Percentiles rank a stretch among this genome's conserved stretches.
These are phyloP conservation scores for Scedosporium minutisporum DNA, from an alignment of 2,329 filamentous ascomycete genomes.

Conservation along the genomic window DNA sequence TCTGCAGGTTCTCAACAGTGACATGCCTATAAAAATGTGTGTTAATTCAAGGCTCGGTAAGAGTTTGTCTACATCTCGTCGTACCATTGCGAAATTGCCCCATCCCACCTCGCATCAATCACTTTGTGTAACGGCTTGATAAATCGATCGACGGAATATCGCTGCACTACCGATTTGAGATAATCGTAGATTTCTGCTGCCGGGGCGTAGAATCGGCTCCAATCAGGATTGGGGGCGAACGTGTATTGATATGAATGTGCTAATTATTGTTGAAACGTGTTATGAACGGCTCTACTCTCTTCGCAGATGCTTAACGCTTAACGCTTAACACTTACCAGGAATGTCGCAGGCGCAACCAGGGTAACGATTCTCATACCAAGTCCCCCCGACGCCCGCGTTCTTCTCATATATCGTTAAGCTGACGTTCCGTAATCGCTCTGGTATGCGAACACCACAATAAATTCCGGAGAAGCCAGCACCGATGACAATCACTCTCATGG, in stretches of 20 bases:
- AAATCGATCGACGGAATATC: conserved; percentile 35
- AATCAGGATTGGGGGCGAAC: conserved; percentile 44
- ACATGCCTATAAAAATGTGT: too few species aligned
- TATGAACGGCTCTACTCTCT: not conserved
- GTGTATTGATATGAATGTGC: conserved; percentile 47
- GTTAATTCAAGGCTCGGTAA: too few species aligned
- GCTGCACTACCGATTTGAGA: conserved; percentile 34
- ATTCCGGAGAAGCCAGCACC: conserved; percentile 10
- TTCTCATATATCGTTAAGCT: conserved; percentile 10
- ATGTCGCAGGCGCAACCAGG: conserved; percentile 22
- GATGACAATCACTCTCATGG: conserved; percentile 10
- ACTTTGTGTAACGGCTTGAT: conserved; percentile 34
- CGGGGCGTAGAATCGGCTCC: conserved; percentile 41
- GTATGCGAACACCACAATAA: conserved; percentile 7
- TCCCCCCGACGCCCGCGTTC: conserved; percentile 8
- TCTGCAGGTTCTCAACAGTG: conserved; percentile 12
- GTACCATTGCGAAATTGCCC: conserved; percentile 27
- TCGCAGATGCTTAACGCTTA: too few species aligned
- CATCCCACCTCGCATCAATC: conserved; percentile 30
- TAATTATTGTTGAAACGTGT: conserved; percentile 7
- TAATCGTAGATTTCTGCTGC: conserved; percentile 39
- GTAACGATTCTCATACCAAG: conserved; percentile 9
- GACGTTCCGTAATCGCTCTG: conserved; percentile 7
- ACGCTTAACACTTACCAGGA: conserved; percentile 18
- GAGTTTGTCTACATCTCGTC: conserved; percentile 5